phyloP scores from a whole-genome alignment of 164 flowering plant genomes.

The Vitis rotundifolia region DNA sequence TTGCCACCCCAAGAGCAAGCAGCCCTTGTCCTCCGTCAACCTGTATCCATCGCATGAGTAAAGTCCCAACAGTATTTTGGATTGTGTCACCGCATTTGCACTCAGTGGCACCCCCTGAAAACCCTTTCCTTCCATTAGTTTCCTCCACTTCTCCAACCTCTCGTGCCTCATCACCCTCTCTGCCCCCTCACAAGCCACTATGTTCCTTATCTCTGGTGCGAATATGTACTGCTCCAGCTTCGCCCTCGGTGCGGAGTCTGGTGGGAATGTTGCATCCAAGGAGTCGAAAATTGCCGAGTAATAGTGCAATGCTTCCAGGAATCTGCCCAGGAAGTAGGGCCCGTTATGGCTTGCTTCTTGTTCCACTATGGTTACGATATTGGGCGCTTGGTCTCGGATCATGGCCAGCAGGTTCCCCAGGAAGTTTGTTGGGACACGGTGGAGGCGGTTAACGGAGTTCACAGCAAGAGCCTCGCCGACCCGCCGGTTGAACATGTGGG shows the following conservation, averaged over 20 bases:
- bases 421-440: constrained; percentile 47
- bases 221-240: constrained; percentile 76
- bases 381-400: constrained; percentile 74
- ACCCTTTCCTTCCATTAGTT: constrained; percentile 66
- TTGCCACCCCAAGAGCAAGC: constrained; percentile 81
- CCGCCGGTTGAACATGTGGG: constrained; percentile 69
- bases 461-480: constrained; percentile 77
- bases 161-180: constrained; percentile 72
- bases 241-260: constrained; percentile 56
- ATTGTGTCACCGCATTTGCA: constrained; percentile 66
- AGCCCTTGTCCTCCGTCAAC: constrained; percentile 65
- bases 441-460: constrained; percentile 59
- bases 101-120: constrained; percentile 60
- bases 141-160: constrained; percentile 79
- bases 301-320: constrained; percentile 70
- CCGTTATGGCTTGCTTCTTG: constrained; percentile 82
- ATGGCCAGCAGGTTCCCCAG: constrained; percentile 52
- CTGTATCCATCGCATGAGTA: constrained; percentile 67
- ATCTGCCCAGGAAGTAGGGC: constrained; percentile 69
- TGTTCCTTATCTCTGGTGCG: constrained; percentile 67
- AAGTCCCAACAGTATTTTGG: constrained; percentile 56
- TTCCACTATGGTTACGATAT: constrained; percentile 65
- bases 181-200: constrained; percentile 67
- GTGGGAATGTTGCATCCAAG: constrained; percentile 65
- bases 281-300: constrained; percentile 80